Base-by-base conservation (phyloP, 257 asterid genomes). In the Scutellaria minor region DNA sequence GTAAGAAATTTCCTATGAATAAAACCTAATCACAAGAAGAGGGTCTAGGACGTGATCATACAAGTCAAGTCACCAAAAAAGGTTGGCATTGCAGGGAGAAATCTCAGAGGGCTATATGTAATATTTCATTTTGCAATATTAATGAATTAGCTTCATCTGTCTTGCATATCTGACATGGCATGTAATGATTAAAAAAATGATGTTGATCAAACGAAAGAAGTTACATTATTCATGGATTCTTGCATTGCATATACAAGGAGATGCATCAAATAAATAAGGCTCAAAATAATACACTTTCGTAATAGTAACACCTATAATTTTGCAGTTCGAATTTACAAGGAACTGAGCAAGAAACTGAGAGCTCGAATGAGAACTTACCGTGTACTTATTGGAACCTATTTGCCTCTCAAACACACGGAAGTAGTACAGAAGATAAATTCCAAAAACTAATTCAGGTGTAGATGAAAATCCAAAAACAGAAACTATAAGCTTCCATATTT, bases 371-470 rank as follows among this genome's bases (percentile, higher is more conserved):
- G 37, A 69, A 85, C 98, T 85, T 87, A 95, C 99, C 41, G 94
- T 85, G 81, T 92, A 88, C 75, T 95, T 95, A 71, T 95, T 95
- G 10, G 99, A 95, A 71, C 99, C 98, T 27, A 95, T 95, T 85
- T 95, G 99, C 81, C 99, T 86, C 89, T 95, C 99, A 78, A 95
- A 95, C 73, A 95, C 90, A 58, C 99, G 99, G 75, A 95, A 95
- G 88, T 95, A 95, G 83, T 95, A 95, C 69, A 95, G 84, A 73
- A 95, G 89, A 87, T 89, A 95, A 59, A 81, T 68, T 74, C 99
- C 99, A 81, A 95, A 95, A 54, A 95, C 52, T 44, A 95, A 91
- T 77, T 95, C 99, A 20, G 99, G 98, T 31, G 98, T 90, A 31
- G 99, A 92, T 54, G 97, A 86, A 77, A 95, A 95, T 75, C 97